Evolutionary conservation across 176 grass and related monocot species (phyloP), one percentile per base, ranked within the genome.

Genomic region (Leersia perrieri): DNA sequence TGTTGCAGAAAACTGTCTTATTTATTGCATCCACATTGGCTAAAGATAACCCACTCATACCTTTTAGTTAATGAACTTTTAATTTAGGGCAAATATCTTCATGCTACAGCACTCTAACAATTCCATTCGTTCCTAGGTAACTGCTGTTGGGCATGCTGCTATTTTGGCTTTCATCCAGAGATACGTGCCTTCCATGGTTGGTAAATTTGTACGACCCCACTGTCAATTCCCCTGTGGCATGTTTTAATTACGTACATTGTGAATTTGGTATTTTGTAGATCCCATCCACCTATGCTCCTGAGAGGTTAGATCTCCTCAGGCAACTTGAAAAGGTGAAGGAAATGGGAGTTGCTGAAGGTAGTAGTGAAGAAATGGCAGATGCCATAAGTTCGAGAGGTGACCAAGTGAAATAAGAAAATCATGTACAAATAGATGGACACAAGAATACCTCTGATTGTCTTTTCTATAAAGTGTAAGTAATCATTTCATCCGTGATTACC

Each of bases 121-220:
- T 55, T 74, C 13, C 38, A 34, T 78, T 73, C 78, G 36, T 82
- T 82, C 47, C 61, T 83, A 99, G 97, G 80, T 99, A 78, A 99
- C 97, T 34, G 93, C 97, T 79, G 87, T 99, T 63, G 97, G 97
- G 27, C 97, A 99, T 91, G 97, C 97, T 87, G 97, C 97, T 82
- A 99, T 99, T 60, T 84, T 99, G 75, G 97, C 97, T 74, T 96
- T 99, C 69, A 99, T 99, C 74, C 97, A 96, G 85, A 95, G 91
- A 99, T 99, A 99, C 63, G 82, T 96, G 82, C 97, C 97, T 82
- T 86, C 90, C 32, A 88, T 99, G 89, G 97, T 99, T 79, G 62
- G 90, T 91, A 39, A 26, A 34, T 22, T 80, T 81, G 60, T 76
- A 29, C 62, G 30, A 22, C 4, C 63, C 18, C 57, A 75, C 35